Evolutionary conservation across 768 basidiomycete genomes (phyloP), one percentile per base, ranked within the genome.

Genomic region (Nidularia pulvinata): DNA sequence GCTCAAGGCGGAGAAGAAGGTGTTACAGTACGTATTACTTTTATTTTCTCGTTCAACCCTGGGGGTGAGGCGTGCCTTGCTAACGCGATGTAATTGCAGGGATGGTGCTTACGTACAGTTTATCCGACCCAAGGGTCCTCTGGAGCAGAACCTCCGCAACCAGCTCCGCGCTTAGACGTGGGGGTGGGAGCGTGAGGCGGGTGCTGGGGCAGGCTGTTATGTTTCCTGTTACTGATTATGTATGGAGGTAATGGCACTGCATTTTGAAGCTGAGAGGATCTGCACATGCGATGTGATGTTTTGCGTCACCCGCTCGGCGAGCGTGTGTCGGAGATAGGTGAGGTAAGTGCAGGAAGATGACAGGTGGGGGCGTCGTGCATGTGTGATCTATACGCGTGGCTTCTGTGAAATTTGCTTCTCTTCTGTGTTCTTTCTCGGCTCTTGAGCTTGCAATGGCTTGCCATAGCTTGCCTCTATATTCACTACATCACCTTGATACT

Each of bases 41-140:
- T 42, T 39, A 16, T 42, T 42, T 42, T 42, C 5, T 5, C 16
- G 11, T 42, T 42, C 39, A 42, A 42, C 39, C 16, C 16, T 42
- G 39, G 25, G 25, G 11, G 16, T 42, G 13, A 19, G 11, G 39
- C 39, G 16, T 42, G 11, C 16, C 16, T 19, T 42, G 39, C 11
- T 42, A 42, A 11, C 11, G 39, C 5, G 39, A 19, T 42, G 11
- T 46, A 45, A 19, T 45, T 58, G 9, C 64, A 91, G 89, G 82
- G 95, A 96, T 75, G 95, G 95, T 59, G 92, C 94, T 9, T 97
- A 97, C 70, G 89, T 97, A 48, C 88, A 95, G 73, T 96, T 89
- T 76, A 93, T 97, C 74, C 84, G 88, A 61, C 88, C 90, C 55
- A 90, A 87, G 79, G 95, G 95, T 56, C 82, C 84, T 51, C 80